phyloP scores from a whole-genome alignment of 139 green algal species.

The Chlamydomonas asymmetrica region DNA sequence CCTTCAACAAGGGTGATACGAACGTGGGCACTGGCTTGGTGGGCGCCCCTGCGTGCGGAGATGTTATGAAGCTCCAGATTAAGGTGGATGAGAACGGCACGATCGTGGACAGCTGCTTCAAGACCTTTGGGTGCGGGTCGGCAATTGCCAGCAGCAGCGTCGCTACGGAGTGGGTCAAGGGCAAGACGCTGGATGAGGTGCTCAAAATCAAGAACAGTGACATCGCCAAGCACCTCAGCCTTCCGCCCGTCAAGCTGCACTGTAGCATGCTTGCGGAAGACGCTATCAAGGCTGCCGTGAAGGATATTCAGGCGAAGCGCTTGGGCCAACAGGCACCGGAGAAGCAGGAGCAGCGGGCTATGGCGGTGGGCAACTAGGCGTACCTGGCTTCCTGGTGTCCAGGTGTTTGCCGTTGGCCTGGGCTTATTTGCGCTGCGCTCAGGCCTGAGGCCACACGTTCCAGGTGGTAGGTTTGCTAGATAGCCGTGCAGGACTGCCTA shows the following conservation, averaged over 20 bases:
- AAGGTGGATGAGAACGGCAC: constrained; percentile 86
- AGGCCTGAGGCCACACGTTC: no score
- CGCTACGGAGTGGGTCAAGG: constrained; percentile 95
- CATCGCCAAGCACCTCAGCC: constrained; percentile 95
- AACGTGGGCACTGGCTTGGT: constrained; percentile 90
- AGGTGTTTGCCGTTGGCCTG: no score
- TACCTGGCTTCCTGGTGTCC: no score
- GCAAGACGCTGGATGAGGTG: constrained; percentile 83
- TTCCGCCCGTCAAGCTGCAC: constrained; percentile 98
- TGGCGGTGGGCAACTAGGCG: no score
- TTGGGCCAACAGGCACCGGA: no score
- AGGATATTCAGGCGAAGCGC: constrained; percentile 87
- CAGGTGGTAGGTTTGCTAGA: no score
- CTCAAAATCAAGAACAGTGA: constrained; percentile 94
- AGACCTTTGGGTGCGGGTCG: constrained; percentile 98
- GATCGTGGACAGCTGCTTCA: constrained; percentile 98
- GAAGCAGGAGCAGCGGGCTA: no score
- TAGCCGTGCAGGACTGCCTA: no score
- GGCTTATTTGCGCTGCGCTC: no score
- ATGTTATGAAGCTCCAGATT: constrained; percentile 99
- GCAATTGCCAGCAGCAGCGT: constrained; percentile 96
- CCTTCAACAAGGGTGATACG: constrained; percentile 93
- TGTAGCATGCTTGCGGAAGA: constrained; percentile 98
- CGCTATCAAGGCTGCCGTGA: constrained; percentile 92
- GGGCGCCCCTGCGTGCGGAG: constrained; percentile 92